phyloP scores from a whole-genome alignment of 345 rosid genomes.

The Excoecaria agallocha region DNA sequence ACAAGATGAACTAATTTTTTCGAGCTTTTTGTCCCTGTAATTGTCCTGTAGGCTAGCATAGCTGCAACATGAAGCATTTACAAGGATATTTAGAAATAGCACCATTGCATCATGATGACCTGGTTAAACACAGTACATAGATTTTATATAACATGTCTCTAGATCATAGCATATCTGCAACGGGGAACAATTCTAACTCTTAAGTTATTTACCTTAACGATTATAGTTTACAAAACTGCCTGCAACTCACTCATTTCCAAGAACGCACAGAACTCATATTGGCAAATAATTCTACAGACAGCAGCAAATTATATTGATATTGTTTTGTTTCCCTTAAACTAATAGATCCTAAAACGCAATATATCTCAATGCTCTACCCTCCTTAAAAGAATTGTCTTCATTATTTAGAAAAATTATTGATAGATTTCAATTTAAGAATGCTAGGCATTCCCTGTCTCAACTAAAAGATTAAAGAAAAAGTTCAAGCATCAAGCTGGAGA shows the following conservation, averaged over 20 bases:
- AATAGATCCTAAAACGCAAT: not conserved
- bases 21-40: constrained; percentile 71
- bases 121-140: not conserved
- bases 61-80: constrained; percentile 39
- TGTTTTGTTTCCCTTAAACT: not conserved
- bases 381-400: not conserved
- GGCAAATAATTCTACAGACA: not conserved
- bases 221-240: not conserved
- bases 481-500: not conserved
- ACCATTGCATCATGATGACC: not conserved
- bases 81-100: not conserved
- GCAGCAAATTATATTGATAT: not conserved
- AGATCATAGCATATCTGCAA: not conserved
- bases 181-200: not conserved
- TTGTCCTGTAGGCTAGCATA: constrained; percentile 86
- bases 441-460: not conserved
- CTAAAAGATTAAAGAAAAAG: not conserved
- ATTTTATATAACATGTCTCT: not conserved
- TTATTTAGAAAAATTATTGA: not conserved
- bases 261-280: not conserved
- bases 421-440: not conserved
- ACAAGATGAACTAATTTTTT: constrained; percentile 79
- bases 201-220: not conserved
- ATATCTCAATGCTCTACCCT: not conserved
- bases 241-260: not conserved